Conservation (phyloP, 306 rosid species). For the Pterocarpus macrocarpus region DNA sequence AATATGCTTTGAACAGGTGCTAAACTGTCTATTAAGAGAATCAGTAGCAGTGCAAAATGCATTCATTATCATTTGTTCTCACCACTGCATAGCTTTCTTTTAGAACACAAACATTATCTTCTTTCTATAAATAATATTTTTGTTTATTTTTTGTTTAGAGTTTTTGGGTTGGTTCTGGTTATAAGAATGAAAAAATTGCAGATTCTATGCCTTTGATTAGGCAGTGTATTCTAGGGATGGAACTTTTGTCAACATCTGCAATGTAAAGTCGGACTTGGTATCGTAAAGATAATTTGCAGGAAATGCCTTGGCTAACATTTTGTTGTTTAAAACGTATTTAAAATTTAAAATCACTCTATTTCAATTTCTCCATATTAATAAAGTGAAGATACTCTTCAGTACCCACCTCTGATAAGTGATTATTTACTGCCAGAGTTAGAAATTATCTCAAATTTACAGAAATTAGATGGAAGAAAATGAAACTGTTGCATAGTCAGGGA, state of each 20-base stretch:
- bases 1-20: neutral
- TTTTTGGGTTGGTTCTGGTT: neutral
- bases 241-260: neutral
- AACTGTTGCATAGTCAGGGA: constrained; percentile 44
- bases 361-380: constrained; percentile 2
- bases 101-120: neutral
- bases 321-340: neutral
- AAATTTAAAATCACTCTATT: neutral
- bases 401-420: constrained; percentile 5
- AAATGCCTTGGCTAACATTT: neutral
- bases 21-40: neutral
- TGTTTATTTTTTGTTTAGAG: neutral
- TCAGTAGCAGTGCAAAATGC: neutral
- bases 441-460: constrained; percentile 35
- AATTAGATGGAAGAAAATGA: constrained; percentile 14
- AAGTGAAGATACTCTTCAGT: constrained; percentile 10
- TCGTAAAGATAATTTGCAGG: constrained; percentile 1
- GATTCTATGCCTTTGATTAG: neutral
- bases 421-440: constrained; percentile 11
- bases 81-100: neutral
- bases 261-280: neutral
- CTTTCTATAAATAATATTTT: neutral
- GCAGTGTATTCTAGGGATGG: neutral
- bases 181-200: constrained; percentile 1
- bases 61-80: neutral